Evolutionary conservation across 805 yeast genomes (phyloP).

Genomic region (Candida stauntonica): DNA sequence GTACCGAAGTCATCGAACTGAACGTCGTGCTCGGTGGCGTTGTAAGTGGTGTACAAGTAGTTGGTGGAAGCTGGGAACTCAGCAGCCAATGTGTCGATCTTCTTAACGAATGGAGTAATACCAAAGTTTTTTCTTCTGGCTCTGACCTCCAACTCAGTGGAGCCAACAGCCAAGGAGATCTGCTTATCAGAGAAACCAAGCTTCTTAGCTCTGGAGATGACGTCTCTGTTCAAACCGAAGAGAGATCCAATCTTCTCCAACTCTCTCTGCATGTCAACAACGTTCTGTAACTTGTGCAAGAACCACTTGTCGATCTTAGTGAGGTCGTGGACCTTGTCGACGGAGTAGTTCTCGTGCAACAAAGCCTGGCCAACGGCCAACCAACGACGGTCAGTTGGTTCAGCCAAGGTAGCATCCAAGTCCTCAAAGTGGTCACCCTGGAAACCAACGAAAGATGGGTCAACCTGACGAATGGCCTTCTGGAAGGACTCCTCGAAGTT

Average conservation of each 20-base stretch:
- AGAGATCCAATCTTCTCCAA: slow-evolving; percentile 62
- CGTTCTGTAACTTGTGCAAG: slow-evolving; percentile 85
- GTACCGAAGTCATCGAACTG: slow-evolving; percentile 86
- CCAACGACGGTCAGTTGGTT: slow-evolving; percentile 96
- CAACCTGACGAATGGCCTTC: slow-evolving; percentile 95
- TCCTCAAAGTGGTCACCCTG: slow-evolving; percentile 81
- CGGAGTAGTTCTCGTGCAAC: slow-evolving; percentile 84
- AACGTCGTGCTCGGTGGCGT: slow-evolving; percentile 82
- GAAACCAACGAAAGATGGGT: slow-evolving; percentile 86
- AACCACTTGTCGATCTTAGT: slow-evolving; percentile 96
- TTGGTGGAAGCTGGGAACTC: slow-evolving; percentile 98
- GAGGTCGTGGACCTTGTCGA: slow-evolving; percentile 87
- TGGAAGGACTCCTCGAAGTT: slow-evolving; percentile 96
- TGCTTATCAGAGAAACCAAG: slow-evolving; percentile 95
- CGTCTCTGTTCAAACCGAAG: slow-evolving; percentile 57
- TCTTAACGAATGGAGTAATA: slow-evolving; percentile 89
- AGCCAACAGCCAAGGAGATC: slow-evolving; percentile 71
- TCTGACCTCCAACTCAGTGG: slow-evolving; percentile 79
- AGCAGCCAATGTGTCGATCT: slow-evolving; percentile 96
- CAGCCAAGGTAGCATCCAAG: slow-evolving; percentile 69
- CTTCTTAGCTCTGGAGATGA: slow-evolving; percentile 78
- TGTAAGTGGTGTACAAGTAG: slow-evolving; percentile 93
- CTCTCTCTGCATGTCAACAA: slow-evolving; percentile 83
- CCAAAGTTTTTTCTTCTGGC: slow-evolving; percentile 73
- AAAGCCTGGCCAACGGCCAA: slow-evolving; percentile 97